Base-by-base conservation (phyloP, 2,329 filamentous ascomycete genomes). In the Fusarium nodosum region DNA sequence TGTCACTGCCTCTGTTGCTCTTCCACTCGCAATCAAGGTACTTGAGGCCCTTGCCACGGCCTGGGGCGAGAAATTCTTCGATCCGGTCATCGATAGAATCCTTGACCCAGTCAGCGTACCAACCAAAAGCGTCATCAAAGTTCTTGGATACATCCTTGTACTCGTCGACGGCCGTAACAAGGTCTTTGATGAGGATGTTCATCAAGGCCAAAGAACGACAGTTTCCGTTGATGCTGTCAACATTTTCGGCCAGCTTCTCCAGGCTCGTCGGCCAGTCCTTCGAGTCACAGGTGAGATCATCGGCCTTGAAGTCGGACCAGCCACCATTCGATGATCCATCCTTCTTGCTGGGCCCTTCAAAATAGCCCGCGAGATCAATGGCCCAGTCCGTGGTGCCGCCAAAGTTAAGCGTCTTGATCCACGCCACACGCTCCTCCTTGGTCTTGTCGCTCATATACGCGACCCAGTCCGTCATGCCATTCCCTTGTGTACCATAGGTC, bases 361-460 rank as follows among this genome's bases (percentile, higher is more conserved):
- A 33, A 26, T 28, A n/a, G 12, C 34, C 16, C 13, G 31, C 33
- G 28, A 52, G 26, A 56, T 75, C 74, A 20, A 75, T 58, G 11
- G 72, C 74, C 74, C 73, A 76, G 50, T 76, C 74, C 1, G 56
- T 57, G 10, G 64, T 68, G 4, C 75, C 75, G 2, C 52, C 73
- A 39, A 77, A 73, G 48, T 73, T 73, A 47, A 68, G 67, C 2
- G 20, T 45, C 33, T 56, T 56, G 52, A 66, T 67, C 18, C 61
- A 33, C 2, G 30, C 38, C 5, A 30, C n/a, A 13, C 71, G 69
- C 9, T 36, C 38, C 16, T 28, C 5, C 56, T 77, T 76, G 12
- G 60, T 71, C 20, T 39, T 45, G 4, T 60, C 48, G 44, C 57
- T 58, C 74, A 77, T 76, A 38, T 68, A 76, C 3, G 55, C 56